phyloP scores from a whole-genome alignment of 2,329 filamentous ascomycete genomes.

The Aurifilum marmelostoma region DNA sequence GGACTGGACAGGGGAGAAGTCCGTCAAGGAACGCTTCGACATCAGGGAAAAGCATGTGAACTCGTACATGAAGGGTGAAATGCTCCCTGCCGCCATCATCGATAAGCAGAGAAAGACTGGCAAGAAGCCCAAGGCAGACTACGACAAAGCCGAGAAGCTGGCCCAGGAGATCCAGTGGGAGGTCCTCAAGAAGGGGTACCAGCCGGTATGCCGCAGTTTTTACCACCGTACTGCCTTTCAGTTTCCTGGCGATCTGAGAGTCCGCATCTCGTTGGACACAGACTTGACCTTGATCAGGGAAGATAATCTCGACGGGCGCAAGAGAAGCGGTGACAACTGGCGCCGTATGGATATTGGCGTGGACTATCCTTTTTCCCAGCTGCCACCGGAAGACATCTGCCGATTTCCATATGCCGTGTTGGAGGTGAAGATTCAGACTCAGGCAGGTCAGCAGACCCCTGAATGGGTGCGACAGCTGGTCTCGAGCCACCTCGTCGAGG shows the following conservation, averaged over 20 bases:
- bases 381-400: conserved; percentile 82
- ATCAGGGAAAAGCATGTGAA: conserved; percentile 98
- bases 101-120: conserved; percentile 95
- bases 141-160: conserved; percentile 86
- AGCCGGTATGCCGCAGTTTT: conserved; percentile 91
- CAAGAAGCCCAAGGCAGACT: conserved; percentile 90
- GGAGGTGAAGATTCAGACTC: conserved; percentile 97
- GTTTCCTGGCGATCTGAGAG: conserved; percentile 90
- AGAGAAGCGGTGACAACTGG: conserved; percentile 86
- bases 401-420: conserved; percentile 95
- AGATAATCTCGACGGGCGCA: conserved; percentile 85
- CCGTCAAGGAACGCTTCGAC: conserved; percentile 93
- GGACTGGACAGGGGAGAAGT: conserved; percentile 99
- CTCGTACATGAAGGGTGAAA: conserved; percentile 79
- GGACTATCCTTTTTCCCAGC: conserved; percentile 89
- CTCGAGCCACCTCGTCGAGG: conserved; percentile 91
- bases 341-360: conserved; percentile 96
- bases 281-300: conserved; percentile 94
- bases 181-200: conserved; percentile 81
- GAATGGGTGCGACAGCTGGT: conserved; percentile 96
- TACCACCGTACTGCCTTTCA: conserved; percentile 99
- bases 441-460: conserved; percentile 90
- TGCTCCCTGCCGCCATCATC: conserved; percentile 87
- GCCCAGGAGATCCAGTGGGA: conserved; percentile 94
- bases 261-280: conserved; percentile 95